Evolutionary conservation across 148 eudicot species (phyloP).

Genomic region (Arctostaphylos glauca): DNA sequence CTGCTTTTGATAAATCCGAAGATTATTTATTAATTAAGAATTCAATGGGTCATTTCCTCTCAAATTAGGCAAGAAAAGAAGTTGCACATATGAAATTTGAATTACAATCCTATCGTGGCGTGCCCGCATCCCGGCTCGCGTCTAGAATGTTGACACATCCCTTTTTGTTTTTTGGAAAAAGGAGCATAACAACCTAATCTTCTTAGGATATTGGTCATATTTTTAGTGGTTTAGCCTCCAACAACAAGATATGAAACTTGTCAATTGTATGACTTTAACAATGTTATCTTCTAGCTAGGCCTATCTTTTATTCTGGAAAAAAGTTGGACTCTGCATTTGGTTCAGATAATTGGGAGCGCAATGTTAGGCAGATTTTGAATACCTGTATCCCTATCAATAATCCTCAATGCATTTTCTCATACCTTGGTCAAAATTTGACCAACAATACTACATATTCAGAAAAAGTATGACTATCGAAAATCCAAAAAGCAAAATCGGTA

Average conservation of each 20-base stretch:
- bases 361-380: conserved; percentile 1
- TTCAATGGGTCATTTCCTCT: too few relatives aligned
- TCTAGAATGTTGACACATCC: too few relatives aligned
- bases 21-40: too few relatives aligned
- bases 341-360: background rate
- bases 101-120: too few relatives aligned
- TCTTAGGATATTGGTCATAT: background rate
- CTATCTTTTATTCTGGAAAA: background rate
- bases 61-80: too few relatives aligned
- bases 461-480: background rate
- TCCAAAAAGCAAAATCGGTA: background rate
- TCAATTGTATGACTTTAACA: background rate
- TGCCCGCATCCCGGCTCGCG: too few relatives aligned
- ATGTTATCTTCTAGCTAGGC: background rate
- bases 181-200: too few relatives aligned
- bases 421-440: background rate
- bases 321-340: background rate
- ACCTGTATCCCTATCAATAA: background rate
- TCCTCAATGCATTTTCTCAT: background rate
- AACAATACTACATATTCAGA: background rate
- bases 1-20: too few relatives aligned
- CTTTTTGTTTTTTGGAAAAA: too few relatives aligned
- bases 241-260: background rate
- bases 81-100: too few relatives aligned
- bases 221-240: background rate